These are phyloP conservation scores for Nigrograna mackinnonii DNA, from an alignment of 2,329 filamentous ascomycete genomes.

Conservation along the genomic window DNA sequence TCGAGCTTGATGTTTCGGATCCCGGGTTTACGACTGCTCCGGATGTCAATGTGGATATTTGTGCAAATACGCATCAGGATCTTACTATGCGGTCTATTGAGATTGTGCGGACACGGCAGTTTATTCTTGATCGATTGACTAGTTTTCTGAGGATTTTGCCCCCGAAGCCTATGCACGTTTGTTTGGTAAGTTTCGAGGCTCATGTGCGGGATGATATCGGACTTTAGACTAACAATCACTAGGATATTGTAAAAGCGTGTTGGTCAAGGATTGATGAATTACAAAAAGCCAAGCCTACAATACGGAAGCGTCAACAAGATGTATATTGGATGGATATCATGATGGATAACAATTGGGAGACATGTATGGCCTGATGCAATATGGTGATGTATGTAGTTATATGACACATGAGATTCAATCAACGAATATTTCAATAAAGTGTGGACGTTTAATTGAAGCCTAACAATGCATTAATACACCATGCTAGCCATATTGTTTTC, in stretches of 20 bases:
- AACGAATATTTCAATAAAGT: too few relatives aligned
- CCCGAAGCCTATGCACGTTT: not conserved
- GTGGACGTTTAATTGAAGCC: too few relatives aligned
- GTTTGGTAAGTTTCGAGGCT: too few relatives aligned
- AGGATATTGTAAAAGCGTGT: not conserved
- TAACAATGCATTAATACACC: too few relatives aligned
- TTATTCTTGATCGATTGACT: not conserved
- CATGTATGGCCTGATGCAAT: not conserved
- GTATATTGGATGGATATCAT: not conserved
- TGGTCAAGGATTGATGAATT: not conserved
- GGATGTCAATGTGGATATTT: not conserved
- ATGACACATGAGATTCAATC: not conserved
- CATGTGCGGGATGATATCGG: too few relatives aligned
- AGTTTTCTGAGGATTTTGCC: not conserved
- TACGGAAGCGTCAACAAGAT: not conserved
- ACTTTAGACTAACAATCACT: too few relatives aligned
- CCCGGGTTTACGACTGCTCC: too few relatives aligned
- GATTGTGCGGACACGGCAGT: not conserved
- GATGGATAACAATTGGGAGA: not conserved
- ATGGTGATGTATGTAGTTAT: not conserved
- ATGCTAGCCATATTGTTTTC: too few relatives aligned
- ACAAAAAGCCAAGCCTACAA: not conserved
- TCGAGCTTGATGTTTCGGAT: too few relatives aligned
- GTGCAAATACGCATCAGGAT: not conserved
- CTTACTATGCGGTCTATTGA: conserved; percentile 1